These are phyloP conservation scores for Fraxinus pennsylvanica DNA, from an alignment of 257 asterid genomes.

Conservation along the genomic window DNA sequence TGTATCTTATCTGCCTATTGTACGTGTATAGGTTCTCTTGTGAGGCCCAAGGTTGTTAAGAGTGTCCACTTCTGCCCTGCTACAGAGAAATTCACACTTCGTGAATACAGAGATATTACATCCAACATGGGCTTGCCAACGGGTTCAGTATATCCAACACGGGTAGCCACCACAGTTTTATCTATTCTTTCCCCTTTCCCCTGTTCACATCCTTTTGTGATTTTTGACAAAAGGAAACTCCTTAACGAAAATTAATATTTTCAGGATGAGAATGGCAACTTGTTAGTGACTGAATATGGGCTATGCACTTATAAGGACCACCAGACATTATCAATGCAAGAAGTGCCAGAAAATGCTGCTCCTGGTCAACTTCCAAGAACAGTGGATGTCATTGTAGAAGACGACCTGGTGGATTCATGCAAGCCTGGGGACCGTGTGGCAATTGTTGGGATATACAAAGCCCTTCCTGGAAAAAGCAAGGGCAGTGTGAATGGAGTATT, in stretches of 20 bases:
- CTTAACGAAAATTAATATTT: conserved; percentile 18
- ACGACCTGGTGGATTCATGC: conserved; percentile 92
- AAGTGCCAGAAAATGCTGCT: conserved; percentile 95
- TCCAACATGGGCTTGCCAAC: conserved; percentile 94
- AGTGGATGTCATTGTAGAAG: conserved; percentile 86
- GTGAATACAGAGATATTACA: conserved; percentile 92
- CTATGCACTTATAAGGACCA: conserved; percentile 89
- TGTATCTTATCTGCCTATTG: not conserved
- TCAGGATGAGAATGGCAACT: conserved; percentile 88
- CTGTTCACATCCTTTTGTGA: not conserved
- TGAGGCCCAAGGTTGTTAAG: conserved; percentile 97
- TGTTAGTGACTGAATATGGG: conserved; percentile 90
- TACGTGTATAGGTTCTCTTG: conserved; percentile 77
- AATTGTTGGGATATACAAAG: conserved; percentile 91
- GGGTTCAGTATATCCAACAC: conserved; percentile 93
- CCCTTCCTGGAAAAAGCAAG: conserved; percentile 86
- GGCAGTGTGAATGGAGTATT: conserved; percentile 95
- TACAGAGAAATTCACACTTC: conserved; percentile 67
- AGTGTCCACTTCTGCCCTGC: conserved; percentile 91
- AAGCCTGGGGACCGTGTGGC: conserved; percentile 99
- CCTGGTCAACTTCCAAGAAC: conserved; percentile 98
- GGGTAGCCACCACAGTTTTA: conserved; percentile 48
- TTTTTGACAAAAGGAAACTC: conserved; percentile 1
- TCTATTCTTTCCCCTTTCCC: not conserved
- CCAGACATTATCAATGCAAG: conserved; percentile 94